A percentile compares a stretch with the other conserved stretches of the same genome.
phyloP scores from a whole-genome alignment of 768 basidiomycete genomes.

The Hysterangium stoloniferum region DNA sequence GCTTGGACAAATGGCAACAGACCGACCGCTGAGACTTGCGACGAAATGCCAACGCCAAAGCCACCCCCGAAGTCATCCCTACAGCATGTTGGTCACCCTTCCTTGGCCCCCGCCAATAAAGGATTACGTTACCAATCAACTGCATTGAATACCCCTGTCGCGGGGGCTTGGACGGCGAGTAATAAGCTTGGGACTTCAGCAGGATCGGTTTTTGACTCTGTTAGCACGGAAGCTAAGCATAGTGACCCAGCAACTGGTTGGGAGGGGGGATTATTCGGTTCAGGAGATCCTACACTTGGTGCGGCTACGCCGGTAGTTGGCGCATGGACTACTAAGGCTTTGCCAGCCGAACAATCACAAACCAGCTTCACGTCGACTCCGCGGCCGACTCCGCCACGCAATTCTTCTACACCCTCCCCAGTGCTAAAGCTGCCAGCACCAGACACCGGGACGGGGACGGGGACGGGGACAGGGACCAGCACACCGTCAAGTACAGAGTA shows the following conservation, averaged over 20 bases:
- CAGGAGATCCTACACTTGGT: constrained; percentile 1
- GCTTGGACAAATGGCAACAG: constrained; percentile 6
- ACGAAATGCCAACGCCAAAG: not conserved
- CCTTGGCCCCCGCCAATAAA: not conserved
- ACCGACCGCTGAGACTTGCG: not conserved
- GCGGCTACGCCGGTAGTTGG: not conserved
- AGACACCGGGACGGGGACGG: not conserved
- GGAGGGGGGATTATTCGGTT: not conserved
- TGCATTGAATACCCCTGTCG: not conserved
- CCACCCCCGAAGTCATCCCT: not conserved
- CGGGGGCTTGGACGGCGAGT: constrained; percentile 7
- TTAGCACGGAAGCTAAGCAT: not conserved
- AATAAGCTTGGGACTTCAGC: not conserved
- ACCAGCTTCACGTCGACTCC: not conserved
- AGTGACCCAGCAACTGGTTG: not conserved
- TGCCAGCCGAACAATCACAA: not conserved
- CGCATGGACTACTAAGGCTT: constrained; percentile 8
- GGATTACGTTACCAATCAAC: not conserved
- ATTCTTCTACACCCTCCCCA: constrained; percentile 1
- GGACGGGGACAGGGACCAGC: constrained; percentile 4
- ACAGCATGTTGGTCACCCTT: not conserved
- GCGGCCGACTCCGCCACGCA: not conserved
- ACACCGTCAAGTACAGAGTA: constrained; percentile 11
- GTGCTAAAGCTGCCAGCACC: not conserved
- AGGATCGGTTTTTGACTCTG: constrained; percentile 3